Percentiles rank a stretch among this genome's conserved stretches.
phyloP scores from a whole-genome alignment of 495 filamentous ascomycete species.

The Xylaria bambusicola region DNA sequence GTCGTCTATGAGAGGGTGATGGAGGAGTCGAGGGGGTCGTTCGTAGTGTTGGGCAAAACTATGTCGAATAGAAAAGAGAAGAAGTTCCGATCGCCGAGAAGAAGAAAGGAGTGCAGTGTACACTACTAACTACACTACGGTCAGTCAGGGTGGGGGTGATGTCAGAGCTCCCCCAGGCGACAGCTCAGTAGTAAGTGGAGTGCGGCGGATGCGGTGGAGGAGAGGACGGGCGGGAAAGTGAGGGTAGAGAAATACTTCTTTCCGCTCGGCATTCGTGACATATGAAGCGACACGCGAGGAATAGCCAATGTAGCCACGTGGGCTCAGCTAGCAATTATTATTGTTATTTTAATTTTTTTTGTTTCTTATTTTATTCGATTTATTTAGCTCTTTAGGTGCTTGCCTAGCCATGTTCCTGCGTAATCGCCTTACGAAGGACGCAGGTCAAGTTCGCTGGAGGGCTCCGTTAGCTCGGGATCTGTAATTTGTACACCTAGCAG shows the following conservation, averaged over 20 bases:
- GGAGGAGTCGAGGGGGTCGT: slow-evolving; percentile 3
- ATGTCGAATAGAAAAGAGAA: slow-evolving; percentile 8
- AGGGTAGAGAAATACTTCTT: background rate
- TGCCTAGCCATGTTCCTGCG: too few relatives aligned
- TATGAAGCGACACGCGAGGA: background rate
- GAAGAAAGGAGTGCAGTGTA: slow-evolving; percentile 9
- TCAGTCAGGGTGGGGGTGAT: slow-evolving; percentile 27
- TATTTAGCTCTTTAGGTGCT: background rate
- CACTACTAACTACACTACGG: too few relatives aligned
- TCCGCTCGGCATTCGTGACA: background rate
- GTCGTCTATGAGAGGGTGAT: slow-evolving; percentile 1
- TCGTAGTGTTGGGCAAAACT: slow-evolving; percentile 1
- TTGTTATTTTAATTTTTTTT: too few relatives aligned
- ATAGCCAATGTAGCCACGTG: background rate
- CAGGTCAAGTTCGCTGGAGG: slow-evolving; percentile 1
- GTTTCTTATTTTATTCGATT: background rate
- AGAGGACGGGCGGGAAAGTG: background rate
- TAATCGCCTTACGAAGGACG: slow-evolving; percentile 16
- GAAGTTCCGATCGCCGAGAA: background rate
- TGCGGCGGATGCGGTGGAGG: background rate
- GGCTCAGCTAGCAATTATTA: slow-evolving; percentile 1
- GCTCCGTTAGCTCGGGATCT: background rate
- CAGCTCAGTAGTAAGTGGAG: slow-evolving; percentile 18
- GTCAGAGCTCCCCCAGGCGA: slow-evolving; percentile 28
- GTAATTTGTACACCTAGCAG: background rate